Conservation (phyloP, 192 early-diverging fungal species). For the Bifiguratus adelaidae region DNA sequence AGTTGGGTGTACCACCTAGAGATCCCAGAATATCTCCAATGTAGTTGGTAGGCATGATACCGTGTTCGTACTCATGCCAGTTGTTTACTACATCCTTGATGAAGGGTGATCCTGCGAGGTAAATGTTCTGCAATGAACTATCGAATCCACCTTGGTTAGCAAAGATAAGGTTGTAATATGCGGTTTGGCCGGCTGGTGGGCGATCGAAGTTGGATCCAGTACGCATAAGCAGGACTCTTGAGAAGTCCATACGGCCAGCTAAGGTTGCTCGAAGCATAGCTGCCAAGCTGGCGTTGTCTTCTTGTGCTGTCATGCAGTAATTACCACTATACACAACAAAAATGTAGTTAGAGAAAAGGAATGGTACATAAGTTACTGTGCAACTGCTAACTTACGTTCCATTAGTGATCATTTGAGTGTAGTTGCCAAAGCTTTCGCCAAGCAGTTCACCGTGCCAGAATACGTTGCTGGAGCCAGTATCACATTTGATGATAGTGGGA, state of each 20-base stretch:
- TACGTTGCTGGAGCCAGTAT: neutral
- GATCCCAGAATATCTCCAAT: slow-evolving; percentile 1
- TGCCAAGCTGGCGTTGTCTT: slow-evolving; percentile 1
- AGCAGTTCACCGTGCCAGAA: slow-evolving; percentile 1
- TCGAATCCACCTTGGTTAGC: slow-evolving; percentile 1
- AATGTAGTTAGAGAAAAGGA: neutral
- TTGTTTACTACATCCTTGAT: slow-evolving; percentile 2
- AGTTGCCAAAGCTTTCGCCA: slow-evolving; percentile 2
- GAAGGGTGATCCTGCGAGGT: slow-evolving; percentile 1
- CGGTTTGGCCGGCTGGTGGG: neutral
- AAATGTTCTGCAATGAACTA: slow-evolving; percentile 1
- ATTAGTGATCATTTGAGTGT: slow-evolving; percentile 2
- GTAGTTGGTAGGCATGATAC: slow-evolving; percentile 1
- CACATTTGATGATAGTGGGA: slow-evolving; percentile 2
- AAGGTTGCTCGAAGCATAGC: slow-evolving; percentile 2
- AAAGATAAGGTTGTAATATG: neutral
- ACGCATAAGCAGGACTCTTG: slow-evolving; percentile 1
- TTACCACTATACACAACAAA: neutral
- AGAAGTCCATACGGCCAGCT: slow-evolving; percentile 1
- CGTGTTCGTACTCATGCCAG: slow-evolving; percentile 1
- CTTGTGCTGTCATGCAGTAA: slow-evolving; percentile 3
- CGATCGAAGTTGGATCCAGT: slow-evolving; percentile 1
- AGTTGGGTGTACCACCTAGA: slow-evolving; percentile 1
- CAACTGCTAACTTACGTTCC: neutral
- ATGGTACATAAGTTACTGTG: neutral